Evolutionary conservation across 257 asterid genomes (phyloP), one percentile per base, ranked within the genome.

Genomic region (Leonotis leonurus): DNA sequence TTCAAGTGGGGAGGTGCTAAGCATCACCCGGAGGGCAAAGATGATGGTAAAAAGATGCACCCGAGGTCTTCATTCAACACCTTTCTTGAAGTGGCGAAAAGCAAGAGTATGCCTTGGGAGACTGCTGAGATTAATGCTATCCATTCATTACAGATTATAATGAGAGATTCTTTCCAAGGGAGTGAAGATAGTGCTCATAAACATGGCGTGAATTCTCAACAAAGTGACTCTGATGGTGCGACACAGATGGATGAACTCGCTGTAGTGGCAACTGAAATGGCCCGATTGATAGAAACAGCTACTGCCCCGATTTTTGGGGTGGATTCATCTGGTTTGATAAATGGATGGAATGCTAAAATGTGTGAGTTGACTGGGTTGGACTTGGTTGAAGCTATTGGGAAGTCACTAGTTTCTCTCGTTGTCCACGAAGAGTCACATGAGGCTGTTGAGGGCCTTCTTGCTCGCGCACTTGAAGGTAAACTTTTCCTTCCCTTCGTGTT

Each of bases 321-420:
- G 10, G 83, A 84, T 74, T 61, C 62, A 35, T 75, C 76, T 5
- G 88, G 88, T 43, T 18, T 70, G 53, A 66, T 84, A 60, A 84
- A 84, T 70, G 88, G 88, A 30, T 87, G 93, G 95, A 87, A 87
- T 41, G 41, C 69, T 21, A 84, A 85, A 71, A 82, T 87, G 71
- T 67, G 70, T 54, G 94, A 87, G 72, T 65, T 87, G 56, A 87
- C 86, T 2, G 87, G 85, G 30, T 62, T 85, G 20, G 72, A 68
- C 40, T 73, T 70, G 58, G 51, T 63, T 14, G 80, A 78, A 57
- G 95, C 90, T 69, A 25, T 71, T 6, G 94, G 92, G 59, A 84
- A 72, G 68, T 75, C 82, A 3, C 73, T 84, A 20, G 16, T 82
- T 60, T 55, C 36, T 56, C 71, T 80, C 37, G 50, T 82, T 24